phyloP scores from a whole-genome alignment of 768 basidiomycete species.

The Naganishia vaughanmartiniae region DNA sequence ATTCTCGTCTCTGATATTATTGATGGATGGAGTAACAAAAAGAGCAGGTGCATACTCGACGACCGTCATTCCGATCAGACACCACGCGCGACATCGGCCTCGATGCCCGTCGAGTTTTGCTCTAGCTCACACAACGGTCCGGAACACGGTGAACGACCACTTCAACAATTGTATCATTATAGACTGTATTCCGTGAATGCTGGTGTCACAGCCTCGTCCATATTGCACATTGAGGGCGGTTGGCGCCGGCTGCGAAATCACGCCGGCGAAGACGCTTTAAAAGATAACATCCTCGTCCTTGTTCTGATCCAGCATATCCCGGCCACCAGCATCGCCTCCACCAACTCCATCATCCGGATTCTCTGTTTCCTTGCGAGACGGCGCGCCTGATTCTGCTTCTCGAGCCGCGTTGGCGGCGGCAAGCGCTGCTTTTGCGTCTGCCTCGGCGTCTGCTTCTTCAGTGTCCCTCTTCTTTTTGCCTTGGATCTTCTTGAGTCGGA shows the following conservation, averaged over 20 bases:
- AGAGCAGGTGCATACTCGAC: too few relatives aligned
- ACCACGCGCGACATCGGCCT: too few relatives aligned
- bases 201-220: too few relatives aligned
- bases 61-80: too few relatives aligned
- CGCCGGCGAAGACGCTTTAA: conserved; percentile 50
- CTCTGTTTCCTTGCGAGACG: conserved; percentile 37
- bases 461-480: conserved; percentile 91
- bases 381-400: conserved; percentile 27
- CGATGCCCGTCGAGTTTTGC: too few relatives aligned
- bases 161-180: too few relatives aligned
- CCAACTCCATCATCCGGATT: conserved; percentile 51
- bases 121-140: too few relatives aligned
- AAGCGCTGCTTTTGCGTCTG: conserved; percentile 36
- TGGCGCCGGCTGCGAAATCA: not conserved
- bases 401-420: conserved; percentile 37
- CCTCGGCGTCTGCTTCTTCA: conserved; percentile 52
- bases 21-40: too few relatives aligned
- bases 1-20: too few relatives aligned
- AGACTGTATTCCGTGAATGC: too few relatives aligned
- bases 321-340: conserved; percentile 45
- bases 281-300: conserved; percentile 95
- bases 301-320: conserved; percentile 67
- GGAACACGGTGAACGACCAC: too few relatives aligned
- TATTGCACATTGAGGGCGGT: too few relatives aligned
- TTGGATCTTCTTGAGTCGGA: conserved; percentile 91